A percentile compares a stretch with the other conserved stretches of the same genome.
phyloP scores from a whole-genome alignment of 139 green algal genomes.

The Chlamydomonas schloesseri region DNA sequence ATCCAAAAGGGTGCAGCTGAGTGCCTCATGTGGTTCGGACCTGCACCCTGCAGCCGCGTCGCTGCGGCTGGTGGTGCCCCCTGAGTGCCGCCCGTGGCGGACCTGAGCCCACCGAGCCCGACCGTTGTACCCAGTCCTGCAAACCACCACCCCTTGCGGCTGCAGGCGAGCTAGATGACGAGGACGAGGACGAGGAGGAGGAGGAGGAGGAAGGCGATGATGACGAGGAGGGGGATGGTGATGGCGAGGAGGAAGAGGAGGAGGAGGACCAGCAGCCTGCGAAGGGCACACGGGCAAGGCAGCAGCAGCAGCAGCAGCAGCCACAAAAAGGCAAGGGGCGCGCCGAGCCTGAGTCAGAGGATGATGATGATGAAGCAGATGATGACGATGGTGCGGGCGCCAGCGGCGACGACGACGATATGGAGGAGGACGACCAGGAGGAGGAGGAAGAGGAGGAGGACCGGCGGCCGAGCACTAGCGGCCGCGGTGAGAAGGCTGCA shows the following conservation, averaged over 20 bases:
- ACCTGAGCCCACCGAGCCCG: too few relatives aligned
- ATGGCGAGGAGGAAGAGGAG: slow-evolving; percentile 37
- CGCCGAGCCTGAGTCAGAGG: slow-evolving; percentile 10
- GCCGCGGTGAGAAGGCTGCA: slow-evolving; percentile 1
- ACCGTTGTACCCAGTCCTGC: too few relatives aligned
- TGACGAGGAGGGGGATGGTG: slow-evolving; percentile 35
- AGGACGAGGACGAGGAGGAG: slow-evolving; percentile 51
- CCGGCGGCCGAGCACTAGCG: not conserved
- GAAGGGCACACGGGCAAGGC: not conserved
- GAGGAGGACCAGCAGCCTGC: slow-evolving; percentile 21
- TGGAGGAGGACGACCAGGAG: slow-evolving; percentile 39
- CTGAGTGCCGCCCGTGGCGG: too few relatives aligned
- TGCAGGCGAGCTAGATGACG: slow-evolving; percentile 65
- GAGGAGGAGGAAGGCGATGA: slow-evolving; percentile 35
- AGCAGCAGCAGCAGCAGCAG: slow-evolving; percentile 28
- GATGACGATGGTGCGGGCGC: slow-evolving; percentile 36
- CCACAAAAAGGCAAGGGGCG: not conserved
- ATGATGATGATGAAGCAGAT: slow-evolving; percentile 30
- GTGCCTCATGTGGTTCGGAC: too few relatives aligned
- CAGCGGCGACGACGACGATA: slow-evolving; percentile 29
- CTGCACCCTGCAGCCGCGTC: too few relatives aligned
- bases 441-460: slow-evolving; percentile 49
- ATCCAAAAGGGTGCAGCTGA: too few relatives aligned
- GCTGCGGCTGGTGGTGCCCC: too few relatives aligned
- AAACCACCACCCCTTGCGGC: too few relatives aligned